Evolutionary conservation across 2,329 filamentous ascomycete species (phyloP).

Genomic region (Fusarium fracticaudum): DNA sequence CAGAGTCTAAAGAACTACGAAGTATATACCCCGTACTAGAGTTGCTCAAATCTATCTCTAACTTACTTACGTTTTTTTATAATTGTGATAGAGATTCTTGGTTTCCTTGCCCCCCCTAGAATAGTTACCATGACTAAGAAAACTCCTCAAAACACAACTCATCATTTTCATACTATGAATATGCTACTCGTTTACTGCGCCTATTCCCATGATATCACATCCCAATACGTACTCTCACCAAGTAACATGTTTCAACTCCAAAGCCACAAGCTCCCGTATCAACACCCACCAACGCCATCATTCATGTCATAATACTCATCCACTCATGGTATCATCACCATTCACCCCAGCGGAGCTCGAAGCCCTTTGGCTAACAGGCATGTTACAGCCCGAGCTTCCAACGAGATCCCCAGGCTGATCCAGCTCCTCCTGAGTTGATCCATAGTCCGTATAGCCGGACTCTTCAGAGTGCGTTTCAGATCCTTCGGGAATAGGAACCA

Average conservation of each 20-base stretch:
- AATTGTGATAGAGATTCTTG: not conserved
- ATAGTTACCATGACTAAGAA: not conserved
- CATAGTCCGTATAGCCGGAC: conserved; percentile 56
- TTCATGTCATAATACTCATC: not conserved
- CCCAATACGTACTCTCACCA: not conserved
- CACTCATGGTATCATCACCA: not conserved
- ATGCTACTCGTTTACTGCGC: conserved; percentile 18
- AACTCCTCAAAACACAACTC: not conserved
- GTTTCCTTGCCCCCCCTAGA: not conserved
- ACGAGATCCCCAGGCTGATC: conserved; percentile 57
- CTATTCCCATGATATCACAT: conserved; percentile 9
- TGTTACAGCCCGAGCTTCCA: conserved; percentile 47
- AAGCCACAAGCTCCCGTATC: conserved; percentile 2
- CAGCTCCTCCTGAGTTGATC: conserved; percentile 55
- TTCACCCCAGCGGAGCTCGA: conserved; percentile 14
- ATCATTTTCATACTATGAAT: not conserved
- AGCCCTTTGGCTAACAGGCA: not conserved
- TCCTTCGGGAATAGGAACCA: conserved; percentile 74
- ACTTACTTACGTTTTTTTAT: too few relatives aligned
- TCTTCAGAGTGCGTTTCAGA: conserved; percentile 66
- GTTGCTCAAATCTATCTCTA: not conserved
- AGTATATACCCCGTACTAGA: too few relatives aligned
- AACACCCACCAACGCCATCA: not conserved
- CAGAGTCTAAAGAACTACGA: not conserved
- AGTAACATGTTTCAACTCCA: conserved; percentile 14